Evolutionary conservation across 768 basidiomycete genomes (phyloP), one percentile per base, ranked within the genome.

Genomic region (Rhodosporidiobolus odoratus): DNA sequence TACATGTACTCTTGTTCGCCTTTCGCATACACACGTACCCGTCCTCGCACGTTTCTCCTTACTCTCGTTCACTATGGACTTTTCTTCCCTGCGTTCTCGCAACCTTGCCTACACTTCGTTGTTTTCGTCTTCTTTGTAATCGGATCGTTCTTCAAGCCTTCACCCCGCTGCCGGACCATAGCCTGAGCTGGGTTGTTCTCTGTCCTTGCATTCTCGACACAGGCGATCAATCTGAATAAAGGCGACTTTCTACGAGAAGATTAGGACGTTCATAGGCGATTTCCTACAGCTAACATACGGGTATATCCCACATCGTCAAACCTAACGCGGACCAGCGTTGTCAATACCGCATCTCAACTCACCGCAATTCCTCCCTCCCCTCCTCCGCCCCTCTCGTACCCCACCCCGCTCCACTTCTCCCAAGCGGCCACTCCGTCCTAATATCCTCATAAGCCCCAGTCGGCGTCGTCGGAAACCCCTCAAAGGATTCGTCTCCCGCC

Each of bases 401-500:
- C 37, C 35, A 4, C 56, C 35, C 17, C 35, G 35, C 34, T 38
- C 56, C 3, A 4, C 30, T 25, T 3, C 7, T 8, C 56, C 16
- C 27, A 3, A 50, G 15, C 52, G 52, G 4, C 34, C 3, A 3
- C 38, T n/a, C 25, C 37, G 19, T 12, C 57, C 25, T 34, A 23
- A 13, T 57, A 7, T 25, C 19, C 54, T 17, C 30, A 3, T 27
- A 8, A 23, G 17, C 57, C 23, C 17, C 23, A 23, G 57, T 58
- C 23, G 57, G 57, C 57, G 57, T 58, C 21, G 37, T 38, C 38
- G 57, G 57, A 40, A 58, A 58, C 25, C n/a, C 32, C 53, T 8
- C n/a, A 15, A 32, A 37, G 21, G 56, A 34, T 57, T 17, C 5
- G 17, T 27, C 34, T 16, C 25, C 34, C 4, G 57, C n/a, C 38